Evolutionary conservation across 306 rosid genomes (phyloP), one percentile per base, ranked within the genome.

Genomic region (Cucurbita maxima): DNA sequence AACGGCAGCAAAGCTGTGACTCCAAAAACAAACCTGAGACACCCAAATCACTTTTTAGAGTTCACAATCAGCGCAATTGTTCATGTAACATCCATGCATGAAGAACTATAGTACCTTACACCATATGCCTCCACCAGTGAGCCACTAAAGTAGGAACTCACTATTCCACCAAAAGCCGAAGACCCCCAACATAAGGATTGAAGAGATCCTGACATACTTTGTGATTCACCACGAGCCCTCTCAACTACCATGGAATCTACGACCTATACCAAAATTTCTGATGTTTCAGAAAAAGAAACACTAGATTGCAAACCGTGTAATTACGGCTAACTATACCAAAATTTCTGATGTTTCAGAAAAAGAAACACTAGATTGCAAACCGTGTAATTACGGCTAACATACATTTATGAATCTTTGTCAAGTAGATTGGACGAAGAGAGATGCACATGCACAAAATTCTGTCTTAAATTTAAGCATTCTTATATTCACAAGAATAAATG

Each of bases 191-290:
- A 95, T 78, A 91, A 88, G 44, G 99, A 95, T 73, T 95, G 99
- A 74, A 95, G 96, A 78, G 99, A 95, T 55, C 99, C 99, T 8
- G 97, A 89, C 78, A 86, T 87, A 81, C 96, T 91, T 83, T 95
- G 99, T 72, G 99, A 95, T 82, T 95, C 99, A 60, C 99, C 99
- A 76, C 99, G 99, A 71, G 99, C 96, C 83, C 99, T 90, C 89
- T 95, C 99, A 58, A 95, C 99, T 38, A 95, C 99, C 99, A 95
- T 91, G 79, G 99, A 95, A 87, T 95, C 99, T 80, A 95, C 99
- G 77, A 95, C 99, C 99, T 95, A 79, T 76, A 85, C 72, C 82
- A 81, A 59, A 60, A 77, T 57, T 57, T 83, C 81, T 81, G 84
- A 76, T 34, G 58, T 61, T 62, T 69, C 60, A 61, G 16, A 43